Percentiles rank a stretch among this genome's conserved stretches.
These are phyloP conservation scores for Dactylellina leptospora DNA, from an alignment of 2,329 filamentous ascomycete species.

Conservation along the genomic window DNA sequence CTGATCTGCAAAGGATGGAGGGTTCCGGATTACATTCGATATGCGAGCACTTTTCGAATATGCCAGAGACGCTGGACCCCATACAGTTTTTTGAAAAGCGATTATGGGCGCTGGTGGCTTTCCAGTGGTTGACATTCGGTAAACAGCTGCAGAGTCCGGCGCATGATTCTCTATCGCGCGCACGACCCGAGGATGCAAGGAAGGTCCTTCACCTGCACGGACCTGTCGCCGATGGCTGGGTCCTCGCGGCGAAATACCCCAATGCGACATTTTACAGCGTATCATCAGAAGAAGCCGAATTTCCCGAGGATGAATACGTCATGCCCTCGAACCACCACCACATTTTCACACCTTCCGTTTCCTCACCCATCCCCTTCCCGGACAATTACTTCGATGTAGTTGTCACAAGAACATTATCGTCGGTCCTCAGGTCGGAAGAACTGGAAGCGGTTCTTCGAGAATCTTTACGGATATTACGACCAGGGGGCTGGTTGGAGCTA, in stretches of 20 bases:
- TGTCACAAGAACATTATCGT: conserved; percentile 45
- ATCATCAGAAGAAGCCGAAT: conserved; percentile 34
- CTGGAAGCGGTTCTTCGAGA: conserved; percentile 49
- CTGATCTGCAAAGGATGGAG: conserved; percentile 38
- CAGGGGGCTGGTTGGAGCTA: conserved; percentile 53
- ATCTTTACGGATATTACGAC: conserved; percentile 50
- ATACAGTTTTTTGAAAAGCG: conserved; percentile 50
- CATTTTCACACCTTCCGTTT: conserved; percentile 50
- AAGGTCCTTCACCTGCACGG: conserved; percentile 52
- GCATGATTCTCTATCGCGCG: conserved; percentile 45
- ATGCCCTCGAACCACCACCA: conserved; percentile 52
- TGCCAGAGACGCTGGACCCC: conserved; percentile 36
- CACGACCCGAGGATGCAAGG: conserved; percentile 40
- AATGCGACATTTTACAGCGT: conserved; percentile 48
- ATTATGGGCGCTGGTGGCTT: conserved; percentile 51
- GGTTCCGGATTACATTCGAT: conserved; percentile 40
- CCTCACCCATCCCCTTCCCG: conserved; percentile 52
- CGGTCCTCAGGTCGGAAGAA: conserved; percentile 44
- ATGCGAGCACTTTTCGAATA: conserved; percentile 44
- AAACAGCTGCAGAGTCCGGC: conserved; percentile 53
- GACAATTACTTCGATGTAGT: conserved; percentile 54
- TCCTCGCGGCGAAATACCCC: conserved; percentile 54
- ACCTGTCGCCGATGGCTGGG: conserved; percentile 52
- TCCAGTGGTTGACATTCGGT: conserved; percentile 53
- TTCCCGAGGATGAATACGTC: conserved; percentile 29